Evolutionary conservation across 495 filamentous ascomycete species (phyloP), one percentile per base, ranked within the genome.

Genomic region (Xylaria bambusicola): DNA sequence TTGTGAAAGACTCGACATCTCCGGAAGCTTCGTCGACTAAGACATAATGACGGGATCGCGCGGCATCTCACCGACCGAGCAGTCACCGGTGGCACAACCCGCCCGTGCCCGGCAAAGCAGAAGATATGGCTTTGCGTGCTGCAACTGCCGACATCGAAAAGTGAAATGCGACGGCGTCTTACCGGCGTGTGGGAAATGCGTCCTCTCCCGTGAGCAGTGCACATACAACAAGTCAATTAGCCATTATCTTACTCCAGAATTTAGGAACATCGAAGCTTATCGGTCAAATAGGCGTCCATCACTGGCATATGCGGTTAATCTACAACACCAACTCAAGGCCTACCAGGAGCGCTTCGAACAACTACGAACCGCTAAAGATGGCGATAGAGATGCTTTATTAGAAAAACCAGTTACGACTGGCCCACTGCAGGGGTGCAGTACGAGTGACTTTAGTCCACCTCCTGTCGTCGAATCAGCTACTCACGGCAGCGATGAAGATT

Each of bases 51-150:
- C 46, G n/a, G 46, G 27, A 17, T 49, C 31, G 31, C 31, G 31
- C 31, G 45, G 45, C 7, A 29, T 48, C 12, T 48, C 27, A 27
- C 46, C 27, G 46, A n/a, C 7, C 46, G 46, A 49, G 17, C 46
- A 31, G 17, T 33, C 46, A 26, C 8, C 46, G 46, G n/a, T 48
- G 24, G 24, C 3, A 48, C 21, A 24, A 48, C 24, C 45, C 24
- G 26, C 45, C 5, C 45, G 45, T 48, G 24, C 45, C 15, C 24
- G 52, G 12, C 52, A 56, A 42, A 42, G 31, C 12, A 40, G 52
- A 45, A 46, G 36, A 46, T 56, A 56, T n/a, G 52, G 52, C 33
- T 56, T 56, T 31, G 52, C 52, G 17, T 56, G 52, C 12, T 41
- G 38, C 21, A 56, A 56, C 23, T 56, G 52, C 23, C 18, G 52